Base-by-base conservation (phyloP, 73 alveolate genomes). In the Symbiodinium natans region DNA sequence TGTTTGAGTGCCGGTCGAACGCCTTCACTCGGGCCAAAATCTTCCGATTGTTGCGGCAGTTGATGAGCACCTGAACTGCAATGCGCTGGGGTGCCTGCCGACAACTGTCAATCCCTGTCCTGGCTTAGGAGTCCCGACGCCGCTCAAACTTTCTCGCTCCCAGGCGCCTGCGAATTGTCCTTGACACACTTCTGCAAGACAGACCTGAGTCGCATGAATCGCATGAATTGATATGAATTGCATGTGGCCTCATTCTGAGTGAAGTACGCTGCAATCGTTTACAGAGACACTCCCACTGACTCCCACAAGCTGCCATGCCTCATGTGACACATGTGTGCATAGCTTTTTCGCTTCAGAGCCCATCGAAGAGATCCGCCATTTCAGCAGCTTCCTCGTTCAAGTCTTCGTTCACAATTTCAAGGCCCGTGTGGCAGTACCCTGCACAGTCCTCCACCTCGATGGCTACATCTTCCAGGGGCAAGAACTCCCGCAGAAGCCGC, bases 1-100 rank as follows among this genome's bases (percentile, higher is more conserved):
- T 99, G 99, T 99, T 99, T 99, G 99, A 99, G 98, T 99, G 99
- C 40, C 99, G 99, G 92, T 99, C 99, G 99, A 99, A 99, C 23
- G 99, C 99, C 98, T 99, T 99, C 83, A 99, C 99, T 98, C 99
- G 99, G 75, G 99, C 99, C 99, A 99, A 99, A 87, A 99, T 94
- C 99, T 99, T 99, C 95, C 99, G 99, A 99, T 99, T 99, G 99
- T 99, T 99, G 82, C 99, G 99, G 99, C 99, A 99, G 99, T 99
- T 99, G 54, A 99, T 99, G 42, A 99, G 99, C 92, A 99, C 99
- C 94, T 86, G 63, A n/a, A n/a, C n/a, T n/a, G n/a, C n/a, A n/a
- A n/a, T n/a, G n/a, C n/a, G n/a, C n/a, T n/a, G n/a, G n/a, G n/a
- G n/a, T n/a, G n/a, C n/a, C n/a, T n/a, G n/a, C n/a, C n/a, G n/a